Conservation (phyloP, 2,329 filamentous ascomycete species). For the Plenodomus lindquistii region DNA sequence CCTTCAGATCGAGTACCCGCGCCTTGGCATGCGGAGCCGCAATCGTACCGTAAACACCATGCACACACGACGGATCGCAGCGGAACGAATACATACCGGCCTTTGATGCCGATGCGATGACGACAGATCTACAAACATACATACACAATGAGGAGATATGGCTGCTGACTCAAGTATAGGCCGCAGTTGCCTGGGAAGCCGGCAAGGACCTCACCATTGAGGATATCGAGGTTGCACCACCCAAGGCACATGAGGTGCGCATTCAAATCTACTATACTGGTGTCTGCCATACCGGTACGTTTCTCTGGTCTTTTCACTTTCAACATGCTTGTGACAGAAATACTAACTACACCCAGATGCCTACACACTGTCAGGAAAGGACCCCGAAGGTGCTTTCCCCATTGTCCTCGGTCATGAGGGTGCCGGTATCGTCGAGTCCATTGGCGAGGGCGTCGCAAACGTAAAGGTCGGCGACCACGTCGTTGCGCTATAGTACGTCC, state of each 20-base stretch:
- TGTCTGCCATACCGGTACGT: constrained; percentile 92
- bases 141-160: not conserved
- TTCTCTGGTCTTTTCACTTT: not conserved
- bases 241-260: constrained; percentile 90
- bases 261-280: constrained; percentile 98
- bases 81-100: constrained; percentile 3
- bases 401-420: constrained; percentile 50
- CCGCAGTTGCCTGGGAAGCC: constrained; percentile 96
- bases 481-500: constrained; percentile 47
- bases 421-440: constrained; percentile 51
- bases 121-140: not conserved
- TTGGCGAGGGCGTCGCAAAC: constrained; percentile 91
- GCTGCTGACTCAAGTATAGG: constrained; percentile 53
- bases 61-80: constrained; percentile 7
- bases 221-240: constrained; percentile 88
- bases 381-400: constrained; percentile 73
- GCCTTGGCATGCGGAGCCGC: constrained; percentile 38
- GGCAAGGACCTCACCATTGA: constrained; percentile 87
- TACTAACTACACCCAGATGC: constrained; percentile 47
- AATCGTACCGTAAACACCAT: constrained; percentile 6
- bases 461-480: constrained; percentile 95
- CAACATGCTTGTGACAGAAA: not conserved
- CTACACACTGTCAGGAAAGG: constrained; percentile 77
- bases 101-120: not conserved
- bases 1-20: constrained; percentile 1